Evolutionary conservation across 2,329 filamentous ascomycete species (phyloP).

Genomic region (Aspergillus latus): DNA sequence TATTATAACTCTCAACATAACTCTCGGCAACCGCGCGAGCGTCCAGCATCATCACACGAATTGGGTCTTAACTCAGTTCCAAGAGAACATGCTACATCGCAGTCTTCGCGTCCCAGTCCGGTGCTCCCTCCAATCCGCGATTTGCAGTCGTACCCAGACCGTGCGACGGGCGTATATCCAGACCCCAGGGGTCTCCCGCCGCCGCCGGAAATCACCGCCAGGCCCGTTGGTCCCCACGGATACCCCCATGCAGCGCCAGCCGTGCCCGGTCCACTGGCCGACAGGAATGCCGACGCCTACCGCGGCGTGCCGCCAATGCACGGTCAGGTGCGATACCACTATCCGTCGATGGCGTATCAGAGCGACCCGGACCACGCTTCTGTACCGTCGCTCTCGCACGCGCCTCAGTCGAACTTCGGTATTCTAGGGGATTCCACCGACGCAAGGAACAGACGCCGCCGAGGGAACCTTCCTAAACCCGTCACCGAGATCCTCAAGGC

Average conservation of each 20-base stretch:
- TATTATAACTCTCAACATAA: too few relatives aligned
- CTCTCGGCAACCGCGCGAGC: conserved; percentile 32
- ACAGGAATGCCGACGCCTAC: conserved; percentile 28
- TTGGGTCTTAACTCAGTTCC: conserved; percentile 23
- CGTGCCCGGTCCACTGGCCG: conserved; percentile 23
- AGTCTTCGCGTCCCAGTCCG: conserved; percentile 34
- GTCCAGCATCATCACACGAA: conserved; percentile 32
- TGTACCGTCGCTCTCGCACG: conserved; percentile 27
- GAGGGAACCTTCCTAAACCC: conserved; percentile 87
- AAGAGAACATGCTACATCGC: conserved; percentile 23
- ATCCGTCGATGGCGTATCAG: conserved; percentile 30
- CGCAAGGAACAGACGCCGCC: conserved; percentile 54
- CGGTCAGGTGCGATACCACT: conserved; percentile 30
- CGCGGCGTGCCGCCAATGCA: conserved; percentile 25
- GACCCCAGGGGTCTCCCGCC: conserved; percentile 28
- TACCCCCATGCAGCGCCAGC: conserved; percentile 13
- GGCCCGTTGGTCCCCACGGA: conserved; percentile 19
- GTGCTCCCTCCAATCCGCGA: conserved; percentile 41
- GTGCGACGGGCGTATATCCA: conserved; percentile 27
- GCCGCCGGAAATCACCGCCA: conserved; percentile 27
- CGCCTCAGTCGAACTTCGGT: conserved; percentile 39
- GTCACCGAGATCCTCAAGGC: conserved; percentile 76
- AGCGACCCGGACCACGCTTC: conserved; percentile 36
- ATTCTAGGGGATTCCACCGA: conserved; percentile 40
- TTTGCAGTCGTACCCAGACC: conserved; percentile 35